Conservation (phyloP, 2,329 filamentous ascomycete species). For the Basipetospora chlamydospora region DNA sequence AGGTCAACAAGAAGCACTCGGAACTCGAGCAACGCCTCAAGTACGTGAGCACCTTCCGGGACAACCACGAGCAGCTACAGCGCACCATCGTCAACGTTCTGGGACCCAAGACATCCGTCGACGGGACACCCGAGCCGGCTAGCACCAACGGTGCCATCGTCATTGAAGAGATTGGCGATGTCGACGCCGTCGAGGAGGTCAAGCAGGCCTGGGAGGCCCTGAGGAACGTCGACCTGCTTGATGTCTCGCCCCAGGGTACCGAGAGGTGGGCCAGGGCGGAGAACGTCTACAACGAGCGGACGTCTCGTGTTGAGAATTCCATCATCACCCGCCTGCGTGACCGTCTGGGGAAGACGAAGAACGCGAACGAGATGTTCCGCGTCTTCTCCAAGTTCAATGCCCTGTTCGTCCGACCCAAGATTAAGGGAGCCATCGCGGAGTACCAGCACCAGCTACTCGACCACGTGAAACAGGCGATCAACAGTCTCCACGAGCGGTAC, state of each 20-base stretch:
- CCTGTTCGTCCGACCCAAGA: conserved; percentile 96
- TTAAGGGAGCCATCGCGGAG: conserved; percentile 91
- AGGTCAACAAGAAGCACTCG: conserved; percentile 75
- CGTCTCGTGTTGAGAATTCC: conserved; percentile 92
- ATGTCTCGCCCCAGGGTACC: conserved; percentile 81
- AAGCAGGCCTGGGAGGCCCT: conserved; percentile 86
- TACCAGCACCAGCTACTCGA: conserved; percentile 98
- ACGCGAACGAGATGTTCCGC: conserved; percentile 98
- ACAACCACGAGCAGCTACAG: conserved; percentile 95
- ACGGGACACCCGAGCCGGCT: conserved; percentile 34
- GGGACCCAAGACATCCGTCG: conserved; percentile 52
- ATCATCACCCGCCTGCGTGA: conserved; percentile 92
- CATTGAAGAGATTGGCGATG: conserved; percentile 89
- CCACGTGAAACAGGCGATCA: conserved; percentile 93
- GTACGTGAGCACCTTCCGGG: conserved; percentile 87
- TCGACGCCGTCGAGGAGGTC: conserved; percentile 94
- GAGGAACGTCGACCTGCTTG: conserved; percentile 87
- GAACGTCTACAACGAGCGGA: conserved; percentile 92
- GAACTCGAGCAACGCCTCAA: conserved; percentile 82
- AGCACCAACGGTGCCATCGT: conserved; percentile 47
- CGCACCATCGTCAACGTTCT: conserved; percentile 95
- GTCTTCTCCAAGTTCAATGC: conserved; percentile 99
- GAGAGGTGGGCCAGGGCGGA: conserved; percentile 87
- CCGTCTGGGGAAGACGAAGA: conserved; percentile 86
- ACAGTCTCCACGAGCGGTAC: conserved; percentile 85